Conservation (phyloP, 2,329 filamentous ascomycete species). For the Pseudocercospora musae region DNA sequence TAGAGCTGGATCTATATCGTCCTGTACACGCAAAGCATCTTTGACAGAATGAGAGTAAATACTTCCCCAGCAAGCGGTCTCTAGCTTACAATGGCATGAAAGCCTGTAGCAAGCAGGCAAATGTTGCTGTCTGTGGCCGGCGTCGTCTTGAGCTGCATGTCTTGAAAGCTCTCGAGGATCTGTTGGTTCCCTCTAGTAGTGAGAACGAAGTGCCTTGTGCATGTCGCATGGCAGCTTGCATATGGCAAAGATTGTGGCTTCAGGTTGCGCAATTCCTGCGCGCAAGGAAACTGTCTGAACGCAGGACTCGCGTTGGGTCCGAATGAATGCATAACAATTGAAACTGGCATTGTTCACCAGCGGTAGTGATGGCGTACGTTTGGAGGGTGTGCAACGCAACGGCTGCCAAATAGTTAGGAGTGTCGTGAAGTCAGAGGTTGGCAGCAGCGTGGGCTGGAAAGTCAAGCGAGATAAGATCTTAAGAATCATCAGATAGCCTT, state of each 20-base stretch:
- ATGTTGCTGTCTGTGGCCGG: not conserved
- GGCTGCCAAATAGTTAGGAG: no score
- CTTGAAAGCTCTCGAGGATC: no score
- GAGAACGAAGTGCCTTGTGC: not conserved
- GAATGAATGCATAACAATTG: not conserved
- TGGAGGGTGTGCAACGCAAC: not conserved
- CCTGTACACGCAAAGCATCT: not conserved
- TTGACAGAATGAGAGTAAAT: not conserved
- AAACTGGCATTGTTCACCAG: no score
- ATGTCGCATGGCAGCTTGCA: not conserved
- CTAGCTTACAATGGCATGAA: not conserved
- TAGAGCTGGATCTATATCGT: not conserved
- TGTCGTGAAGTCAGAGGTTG: not conserved
- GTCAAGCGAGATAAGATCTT: no score
- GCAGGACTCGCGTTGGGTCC: not conserved
- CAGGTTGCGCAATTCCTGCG: not conserved
- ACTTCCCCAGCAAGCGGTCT: not conserved
- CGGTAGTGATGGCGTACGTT: not conserved
- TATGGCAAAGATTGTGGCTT: not conserved
- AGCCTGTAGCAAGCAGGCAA: not conserved
- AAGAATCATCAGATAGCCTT: no score
- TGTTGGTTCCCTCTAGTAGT: not conserved
- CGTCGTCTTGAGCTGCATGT: not conserved
- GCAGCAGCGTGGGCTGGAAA: not conserved
- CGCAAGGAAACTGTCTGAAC: not conserved